Evolutionary conservation across 345 rosid species (phyloP), one percentile per base, ranked within the genome.

Genomic region (Melastoma malabathricum): DNA sequence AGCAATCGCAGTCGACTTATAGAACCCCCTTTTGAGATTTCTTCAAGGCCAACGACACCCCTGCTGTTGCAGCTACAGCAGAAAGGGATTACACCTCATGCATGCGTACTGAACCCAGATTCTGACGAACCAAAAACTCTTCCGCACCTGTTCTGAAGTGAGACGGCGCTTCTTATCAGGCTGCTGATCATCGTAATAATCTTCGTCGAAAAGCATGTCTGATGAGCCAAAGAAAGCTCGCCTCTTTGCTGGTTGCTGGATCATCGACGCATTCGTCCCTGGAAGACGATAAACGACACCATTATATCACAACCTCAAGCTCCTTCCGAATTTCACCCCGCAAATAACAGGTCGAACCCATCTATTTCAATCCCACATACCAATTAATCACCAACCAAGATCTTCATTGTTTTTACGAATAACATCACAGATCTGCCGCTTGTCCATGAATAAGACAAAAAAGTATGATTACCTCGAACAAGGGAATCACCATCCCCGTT

Each of bases 141-240:
- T 23, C 19, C 20, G 29, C 10, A 88, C 97, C 89, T 89, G 95
- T 54, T 86, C 79, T 0, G 77, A 22, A 18, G 84, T 74, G 43
- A 89, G 94, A 46, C 97, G 90, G 52, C 96, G 90, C 60, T 89
- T 89, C 69, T 86, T 89, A 68, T 83, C 95, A 14, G 88, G 82
- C 50, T 51, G 39, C 69, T 81, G 90, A 1, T 86, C 95, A 44
- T 89, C 95, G 56, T 85, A 81, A 55, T 77, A 83, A 29, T 80
- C 83, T 10, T 83, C 94, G 20, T 78, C 83, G 56, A 61, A 79
- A 54, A 75, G 68, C 46, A 85, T 83, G 6, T 79, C 90, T 41
- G 83, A 66, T 9, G 82, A 71, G 71, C 76, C 69, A 71, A 83
- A 83, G 68, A 86, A 79, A 1, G 86, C 82, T 54, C 84, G 70